Evolutionary conservation across 2,329 filamentous ascomycete genomes (phyloP).

Genomic region (Neofusicoccum cordaticola): DNA sequence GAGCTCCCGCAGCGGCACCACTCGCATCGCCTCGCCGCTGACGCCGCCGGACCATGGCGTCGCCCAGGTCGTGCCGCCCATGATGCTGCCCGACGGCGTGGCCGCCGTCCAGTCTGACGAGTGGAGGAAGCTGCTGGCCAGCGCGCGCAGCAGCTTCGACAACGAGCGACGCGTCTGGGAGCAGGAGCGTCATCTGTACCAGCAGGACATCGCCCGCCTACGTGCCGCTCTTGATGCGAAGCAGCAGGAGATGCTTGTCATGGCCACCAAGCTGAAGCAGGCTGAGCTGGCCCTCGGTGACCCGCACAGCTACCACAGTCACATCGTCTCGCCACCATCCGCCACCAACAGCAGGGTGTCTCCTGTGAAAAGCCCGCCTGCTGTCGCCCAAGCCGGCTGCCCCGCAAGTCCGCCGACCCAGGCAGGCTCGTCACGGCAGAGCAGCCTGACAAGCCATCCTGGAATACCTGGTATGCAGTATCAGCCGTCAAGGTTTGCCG

Average conservation of each 20-base stretch:
- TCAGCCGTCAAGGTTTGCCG: neutral
- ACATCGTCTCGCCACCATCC: slow-evolving; percentile 15
- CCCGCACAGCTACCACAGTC: slow-evolving; percentile 7
- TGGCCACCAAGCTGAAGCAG: slow-evolving; percentile 16
- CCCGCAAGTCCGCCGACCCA: neutral
- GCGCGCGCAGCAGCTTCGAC: slow-evolving; percentile 9
- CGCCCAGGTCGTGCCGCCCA: neutral
- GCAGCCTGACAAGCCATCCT: neutral
- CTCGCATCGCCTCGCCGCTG: slow-evolving; percentile 10
- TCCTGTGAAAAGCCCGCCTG: slow-evolving; percentile 7
- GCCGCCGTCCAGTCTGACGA: slow-evolving; percentile 8
- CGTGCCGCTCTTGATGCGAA: slow-evolving; percentile 9
- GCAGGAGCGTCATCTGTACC: slow-evolving; percentile 14
- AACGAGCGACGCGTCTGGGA: slow-evolving; percentile 16
- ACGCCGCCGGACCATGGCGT: slow-evolving; percentile 16
- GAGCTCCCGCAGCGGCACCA: slow-evolving; percentile 3
- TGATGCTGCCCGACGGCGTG: neutral
- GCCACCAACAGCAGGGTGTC: slow-evolving; percentile 2
- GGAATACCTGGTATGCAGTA: slow-evolving; percentile 1
- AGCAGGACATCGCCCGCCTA: slow-evolving; percentile 10
- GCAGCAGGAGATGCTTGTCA: slow-evolving; percentile 14
- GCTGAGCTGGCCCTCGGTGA: slow-evolving; percentile 15
- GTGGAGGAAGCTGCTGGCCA: slow-evolving; percentile 14
- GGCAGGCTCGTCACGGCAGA: neutral
- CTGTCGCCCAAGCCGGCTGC: neutral